phyloP scores from a whole-genome alignment of 2,329 filamentous ascomycete genomes.

The Aspergillus sp. region DNA sequence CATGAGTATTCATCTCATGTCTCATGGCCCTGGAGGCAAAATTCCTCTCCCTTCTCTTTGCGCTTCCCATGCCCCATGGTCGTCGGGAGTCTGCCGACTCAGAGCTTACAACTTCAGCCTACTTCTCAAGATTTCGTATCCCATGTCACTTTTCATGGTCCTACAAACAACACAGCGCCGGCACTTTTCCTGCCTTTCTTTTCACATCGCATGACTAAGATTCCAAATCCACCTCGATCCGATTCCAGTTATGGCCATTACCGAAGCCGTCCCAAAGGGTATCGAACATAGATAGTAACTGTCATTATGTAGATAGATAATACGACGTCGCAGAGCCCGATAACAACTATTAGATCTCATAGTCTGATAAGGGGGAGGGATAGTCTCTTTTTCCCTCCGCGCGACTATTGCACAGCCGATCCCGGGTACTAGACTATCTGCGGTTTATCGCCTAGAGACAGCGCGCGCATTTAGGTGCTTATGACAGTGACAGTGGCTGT shows the following conservation, averaged over 20 bases:
- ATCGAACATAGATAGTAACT: not conserved
- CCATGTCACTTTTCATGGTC: too few species aligned
- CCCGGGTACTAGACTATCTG: not conserved
- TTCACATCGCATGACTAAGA: slow-evolving; percentile 1
- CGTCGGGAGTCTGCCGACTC: not conserved
- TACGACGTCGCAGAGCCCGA: not conserved
- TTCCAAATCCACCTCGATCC: not conserved
- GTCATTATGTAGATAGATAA: not conserved
- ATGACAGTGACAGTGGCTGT: slow-evolving; percentile 5
- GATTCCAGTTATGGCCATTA: not conserved
- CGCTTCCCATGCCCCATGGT: not conserved
- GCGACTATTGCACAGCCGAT: not conserved
- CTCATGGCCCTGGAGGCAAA: not conserved
- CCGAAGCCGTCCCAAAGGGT: not conserved
- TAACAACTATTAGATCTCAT: not conserved
- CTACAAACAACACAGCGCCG: too few species aligned
- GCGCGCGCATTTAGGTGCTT: slow-evolving; percentile 7
- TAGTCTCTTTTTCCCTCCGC: not conserved
- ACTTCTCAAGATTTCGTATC: not conserved
- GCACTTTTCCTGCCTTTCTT: not conserved
- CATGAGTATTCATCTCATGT: not conserved
- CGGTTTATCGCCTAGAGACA: not conserved
- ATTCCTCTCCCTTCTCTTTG: not conserved
- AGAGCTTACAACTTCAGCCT: not conserved
- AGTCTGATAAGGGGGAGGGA: not conserved